These are phyloP conservation scores for Fomitopsis schrenkii DNA, from an alignment of 1,284 basidiomycete genomes.

Conservation along the genomic window DNA sequence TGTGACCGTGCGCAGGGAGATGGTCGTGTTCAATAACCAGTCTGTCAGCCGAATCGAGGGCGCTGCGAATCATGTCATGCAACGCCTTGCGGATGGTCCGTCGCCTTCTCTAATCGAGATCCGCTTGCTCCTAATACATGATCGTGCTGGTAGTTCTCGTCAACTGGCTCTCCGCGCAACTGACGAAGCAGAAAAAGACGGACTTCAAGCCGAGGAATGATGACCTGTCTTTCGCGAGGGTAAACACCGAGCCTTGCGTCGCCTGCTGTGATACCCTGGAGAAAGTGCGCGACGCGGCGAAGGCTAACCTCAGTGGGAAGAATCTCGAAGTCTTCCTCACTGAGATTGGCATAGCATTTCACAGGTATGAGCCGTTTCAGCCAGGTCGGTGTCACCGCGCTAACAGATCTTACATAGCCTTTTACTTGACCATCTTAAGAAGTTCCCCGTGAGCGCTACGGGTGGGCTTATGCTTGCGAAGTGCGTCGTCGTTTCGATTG, in stretches of 20 bases:
- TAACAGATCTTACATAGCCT: conserved; percentile 46
- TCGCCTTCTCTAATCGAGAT: not conserved
- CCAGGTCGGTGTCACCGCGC: not conserved
- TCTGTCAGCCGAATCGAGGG: conserved; percentile 86
- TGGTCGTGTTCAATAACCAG: conserved; percentile 92
- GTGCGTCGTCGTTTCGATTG: conserved; percentile 40
- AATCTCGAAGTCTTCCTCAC: conserved; percentile 91
- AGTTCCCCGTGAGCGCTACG: conserved; percentile 94
- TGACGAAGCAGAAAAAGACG: conserved; percentile 92
- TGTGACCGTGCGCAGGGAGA: conserved; percentile 88
- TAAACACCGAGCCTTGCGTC: conserved; percentile 95
- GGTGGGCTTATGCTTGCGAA: conserved; percentile 98
- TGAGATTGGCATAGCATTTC: conserved; percentile 93
- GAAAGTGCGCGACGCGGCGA: conserved; percentile 72
- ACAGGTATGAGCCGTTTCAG: conserved; percentile 52
- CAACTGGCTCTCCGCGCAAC: conserved; percentile 65
- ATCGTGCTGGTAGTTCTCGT: conserved; percentile 48
- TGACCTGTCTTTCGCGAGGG: conserved; percentile 89
- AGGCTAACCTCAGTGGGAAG: conserved; percentile 80
- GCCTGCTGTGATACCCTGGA: conserved; percentile 85
- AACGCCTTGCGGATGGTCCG: conserved; percentile 79
- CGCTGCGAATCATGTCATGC: conserved; percentile 79
- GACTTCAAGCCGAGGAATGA: conserved; percentile 98
- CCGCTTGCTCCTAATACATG: not conserved
- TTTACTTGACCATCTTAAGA: conserved; percentile 91